A percentile compares a stretch with the other conserved stretches of the same genome.
These are phyloP conservation scores for Candida dajiaensis DNA, from an alignment of 805 yeast species.

Conservation along the genomic window DNA sequence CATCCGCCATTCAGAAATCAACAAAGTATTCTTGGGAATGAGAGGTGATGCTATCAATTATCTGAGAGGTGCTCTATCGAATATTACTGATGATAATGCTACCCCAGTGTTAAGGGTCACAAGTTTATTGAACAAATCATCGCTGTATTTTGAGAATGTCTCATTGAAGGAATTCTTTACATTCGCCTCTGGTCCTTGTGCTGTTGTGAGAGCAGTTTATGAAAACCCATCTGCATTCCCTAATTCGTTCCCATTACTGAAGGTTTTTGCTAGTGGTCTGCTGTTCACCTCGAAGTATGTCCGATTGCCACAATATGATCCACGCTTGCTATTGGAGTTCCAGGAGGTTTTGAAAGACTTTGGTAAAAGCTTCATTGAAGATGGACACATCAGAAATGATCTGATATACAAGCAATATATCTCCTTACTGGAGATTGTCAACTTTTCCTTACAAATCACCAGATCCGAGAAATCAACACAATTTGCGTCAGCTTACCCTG, in stretches of 20 bases:
- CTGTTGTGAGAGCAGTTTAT: slow-evolving; percentile 9
- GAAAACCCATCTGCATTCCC: slow-evolving; percentile 15
- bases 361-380: slow-evolving; percentile 12
- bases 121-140: slow-evolving; percentile 5
- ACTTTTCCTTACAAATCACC: slow-evolving; percentile 1
- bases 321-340: slow-evolving; percentile 15
- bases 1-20: slow-evolving; percentile 3
- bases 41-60: slow-evolving; percentile 14
- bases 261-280: slow-evolving; percentile 16
- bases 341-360: slow-evolving; percentile 12
- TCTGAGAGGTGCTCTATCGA: slow-evolving; percentile 4
- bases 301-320: slow-evolving; percentile 18
- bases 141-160: slow-evolving; percentile 8
- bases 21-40: slow-evolving; percentile 5
- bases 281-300: slow-evolving; percentile 13
- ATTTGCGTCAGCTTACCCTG: slow-evolving; percentile 16
- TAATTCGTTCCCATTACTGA: slow-evolving; percentile 4
- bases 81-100: slow-evolving; percentile 15
- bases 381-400: slow-evolving; percentile 7
- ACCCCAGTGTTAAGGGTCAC: slow-evolving; percentile 6
- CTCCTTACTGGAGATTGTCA: background rate
- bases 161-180: slow-evolving; percentile 13
- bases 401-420: slow-evolving; percentile 3
- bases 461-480: slow-evolving; percentile 4
- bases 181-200: slow-evolving; percentile 17